These are phyloP conservation scores for Beta macrorhiza DNA, from an alignment of 179 eudicot genomes.

Conservation along the genomic window DNA sequence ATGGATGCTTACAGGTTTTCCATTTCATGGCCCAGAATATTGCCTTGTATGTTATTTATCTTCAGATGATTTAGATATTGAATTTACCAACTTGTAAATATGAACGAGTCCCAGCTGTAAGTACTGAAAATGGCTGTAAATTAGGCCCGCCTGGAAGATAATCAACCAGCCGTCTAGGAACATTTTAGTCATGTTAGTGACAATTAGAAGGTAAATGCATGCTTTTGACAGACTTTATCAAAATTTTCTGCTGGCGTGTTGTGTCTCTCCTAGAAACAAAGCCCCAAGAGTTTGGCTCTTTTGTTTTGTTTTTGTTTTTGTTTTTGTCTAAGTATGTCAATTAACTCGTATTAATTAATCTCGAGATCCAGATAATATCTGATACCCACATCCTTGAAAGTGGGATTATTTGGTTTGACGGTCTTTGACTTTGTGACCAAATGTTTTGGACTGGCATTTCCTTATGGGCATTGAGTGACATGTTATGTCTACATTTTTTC, in stretches of 20 bases:
- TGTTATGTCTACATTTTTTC: not conserved
- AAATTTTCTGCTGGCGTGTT: no score
- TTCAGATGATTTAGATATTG: not conserved
- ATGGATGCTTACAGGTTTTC: conserved; percentile 59
- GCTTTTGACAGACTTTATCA: no score
- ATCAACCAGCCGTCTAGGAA: not conserved
- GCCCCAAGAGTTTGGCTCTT: no score
- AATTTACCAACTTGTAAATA: not conserved
- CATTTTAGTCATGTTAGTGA: not conserved
- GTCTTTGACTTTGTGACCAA: not conserved
- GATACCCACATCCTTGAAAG: no score
- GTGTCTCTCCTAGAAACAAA: no score
- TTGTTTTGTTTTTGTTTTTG: no score
- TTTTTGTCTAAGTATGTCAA: no score
- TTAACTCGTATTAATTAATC: no score
- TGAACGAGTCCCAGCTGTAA: not conserved
- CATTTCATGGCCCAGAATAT: conserved; percentile 60
- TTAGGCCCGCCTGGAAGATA: not conserved
- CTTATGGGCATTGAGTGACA: not conserved
- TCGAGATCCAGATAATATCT: no score
- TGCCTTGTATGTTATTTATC: conserved; percentile 46
- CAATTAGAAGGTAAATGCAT: no score
- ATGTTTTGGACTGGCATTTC: not conserved
- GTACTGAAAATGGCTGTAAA: not conserved
- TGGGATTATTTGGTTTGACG: no score